Conservation (phyloP, 352 stramenopile species). For the Phytopythium cucurbitacearum region DNA sequence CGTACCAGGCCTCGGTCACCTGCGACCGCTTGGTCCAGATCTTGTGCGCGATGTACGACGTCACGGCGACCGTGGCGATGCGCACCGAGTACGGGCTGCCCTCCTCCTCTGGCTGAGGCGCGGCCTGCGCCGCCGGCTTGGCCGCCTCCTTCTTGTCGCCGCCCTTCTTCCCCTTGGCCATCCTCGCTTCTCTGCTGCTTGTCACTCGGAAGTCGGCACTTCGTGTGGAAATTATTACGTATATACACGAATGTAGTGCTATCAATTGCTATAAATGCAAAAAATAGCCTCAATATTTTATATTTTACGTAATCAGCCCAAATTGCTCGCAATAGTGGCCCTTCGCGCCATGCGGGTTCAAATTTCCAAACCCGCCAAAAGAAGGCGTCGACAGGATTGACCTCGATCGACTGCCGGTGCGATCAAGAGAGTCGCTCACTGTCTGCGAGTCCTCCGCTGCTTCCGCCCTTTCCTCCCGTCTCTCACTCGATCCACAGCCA, state of each 20-base stretch:
- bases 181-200: neutral
- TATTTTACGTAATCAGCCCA: neutral
- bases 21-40: slow-evolving; percentile 73
- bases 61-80: slow-evolving; percentile 51
- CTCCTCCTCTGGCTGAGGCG: slow-evolving; percentile 13
- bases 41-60: slow-evolving; percentile 75
- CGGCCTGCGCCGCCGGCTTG: neutral
- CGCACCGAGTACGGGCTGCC: slow-evolving; percentile 41
- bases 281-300: neutral
- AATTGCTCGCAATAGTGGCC: too few species aligned
- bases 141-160: slow-evolving; percentile 2
- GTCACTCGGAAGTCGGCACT: neutral
- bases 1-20: slow-evolving; percentile 61
- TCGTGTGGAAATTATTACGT: too few species aligned
- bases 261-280: neutral
- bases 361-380: slow-evolving; percentile 12
- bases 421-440: too few species aligned
- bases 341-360: slow-evolving; percentile 4
- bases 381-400: too few species aligned
- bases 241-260: neutral
- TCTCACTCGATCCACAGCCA: slow-evolving; percentile 3
- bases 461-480: neutral
- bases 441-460: too few species aligned
- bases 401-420: too few species aligned
- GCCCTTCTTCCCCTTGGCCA: slow-evolving; percentile 7